Conservation (phyloP, 2,329 filamentous ascomycete species). For the Fusarium goolgardi region DNA sequence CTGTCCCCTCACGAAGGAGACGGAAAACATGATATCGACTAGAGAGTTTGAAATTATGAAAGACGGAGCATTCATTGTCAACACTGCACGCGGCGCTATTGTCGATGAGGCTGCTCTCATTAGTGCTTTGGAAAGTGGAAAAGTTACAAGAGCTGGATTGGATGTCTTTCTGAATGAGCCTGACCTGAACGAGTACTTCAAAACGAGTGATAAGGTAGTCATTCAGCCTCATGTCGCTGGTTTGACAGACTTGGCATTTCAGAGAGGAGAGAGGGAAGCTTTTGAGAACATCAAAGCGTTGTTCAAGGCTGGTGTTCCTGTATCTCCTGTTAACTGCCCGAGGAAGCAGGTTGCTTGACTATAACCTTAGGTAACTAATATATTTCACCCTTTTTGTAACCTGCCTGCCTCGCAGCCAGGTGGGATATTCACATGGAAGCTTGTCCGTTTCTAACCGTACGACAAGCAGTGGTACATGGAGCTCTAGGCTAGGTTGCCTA, state of each 20-base stretch:
- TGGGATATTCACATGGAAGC: not conserved
- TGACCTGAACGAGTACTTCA: constrained; percentile 55
- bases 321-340: constrained; percentile 52
- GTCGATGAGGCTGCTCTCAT: constrained; percentile 62
- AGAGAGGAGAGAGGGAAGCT: constrained; percentile 57
- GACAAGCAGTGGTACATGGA: not conserved
- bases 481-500: not conserved
- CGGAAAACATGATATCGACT: constrained; percentile 54
- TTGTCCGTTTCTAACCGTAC: not conserved
- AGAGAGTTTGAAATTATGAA: constrained; percentile 60
- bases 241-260: constrained; percentile 57
- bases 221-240: constrained; percentile 60
- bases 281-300: constrained; percentile 59
- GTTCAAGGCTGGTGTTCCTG: constrained; percentile 54
- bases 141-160: constrained; percentile 59
- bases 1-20: constrained; percentile 56
- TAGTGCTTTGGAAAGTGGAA: constrained; percentile 59
- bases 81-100: constrained; percentile 63
- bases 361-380: too few species aligned
- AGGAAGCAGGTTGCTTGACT: not conserved
- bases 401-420: not conserved
- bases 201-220: constrained; percentile 55
- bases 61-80: constrained; percentile 59
- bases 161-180: constrained; percentile 62
- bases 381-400: not conserved